phyloP scores from a whole-genome alignment of 169 alveolate genomes.

The Eimeria necatrix region DNA sequence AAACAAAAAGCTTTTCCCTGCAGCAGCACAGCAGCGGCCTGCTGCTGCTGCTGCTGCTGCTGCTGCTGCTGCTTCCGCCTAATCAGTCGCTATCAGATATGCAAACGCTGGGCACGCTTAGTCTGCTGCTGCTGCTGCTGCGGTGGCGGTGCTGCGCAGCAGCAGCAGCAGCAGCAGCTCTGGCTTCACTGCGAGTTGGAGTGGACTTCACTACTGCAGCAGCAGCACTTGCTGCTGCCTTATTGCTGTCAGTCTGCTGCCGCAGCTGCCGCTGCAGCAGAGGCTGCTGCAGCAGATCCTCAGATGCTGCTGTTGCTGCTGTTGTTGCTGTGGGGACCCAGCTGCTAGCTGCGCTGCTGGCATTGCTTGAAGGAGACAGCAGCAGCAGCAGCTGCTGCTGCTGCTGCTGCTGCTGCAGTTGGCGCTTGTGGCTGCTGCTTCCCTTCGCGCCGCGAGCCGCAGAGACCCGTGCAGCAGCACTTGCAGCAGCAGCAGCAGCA shows the following conservation, averaged over 20 bases:
- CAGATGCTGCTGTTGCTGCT: background rate
- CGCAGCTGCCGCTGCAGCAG: background rate
- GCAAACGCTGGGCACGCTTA: background rate
- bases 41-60: too few species aligned
- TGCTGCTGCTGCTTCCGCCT: slow-evolving; percentile 22
- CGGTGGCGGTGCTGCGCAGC: too few species aligned
- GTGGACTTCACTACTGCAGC: background rate
- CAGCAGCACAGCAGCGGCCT: too few species aligned
- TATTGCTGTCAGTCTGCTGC: background rate
- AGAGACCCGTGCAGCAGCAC: too few species aligned
- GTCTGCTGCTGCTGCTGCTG: background rate
- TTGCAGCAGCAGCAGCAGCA: background rate
- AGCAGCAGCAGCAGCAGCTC: too few species aligned
- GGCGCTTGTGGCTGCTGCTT: background rate
- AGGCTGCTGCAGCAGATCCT: background rate
- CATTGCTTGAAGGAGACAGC: background rate
- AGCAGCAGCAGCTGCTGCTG: background rate
- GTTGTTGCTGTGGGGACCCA: background rate
- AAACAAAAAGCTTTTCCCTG: too few species aligned
- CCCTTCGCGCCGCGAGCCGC: too few species aligned
- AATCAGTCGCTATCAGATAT: background rate
- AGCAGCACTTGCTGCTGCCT: background rate
- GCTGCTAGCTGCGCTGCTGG: background rate
- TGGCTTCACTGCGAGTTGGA: too few species aligned
- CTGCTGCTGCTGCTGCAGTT: background rate